These are phyloP conservation scores for Candida peoriensis DNA, from an alignment of 805 yeast genomes.

Conservation along the genomic window DNA sequence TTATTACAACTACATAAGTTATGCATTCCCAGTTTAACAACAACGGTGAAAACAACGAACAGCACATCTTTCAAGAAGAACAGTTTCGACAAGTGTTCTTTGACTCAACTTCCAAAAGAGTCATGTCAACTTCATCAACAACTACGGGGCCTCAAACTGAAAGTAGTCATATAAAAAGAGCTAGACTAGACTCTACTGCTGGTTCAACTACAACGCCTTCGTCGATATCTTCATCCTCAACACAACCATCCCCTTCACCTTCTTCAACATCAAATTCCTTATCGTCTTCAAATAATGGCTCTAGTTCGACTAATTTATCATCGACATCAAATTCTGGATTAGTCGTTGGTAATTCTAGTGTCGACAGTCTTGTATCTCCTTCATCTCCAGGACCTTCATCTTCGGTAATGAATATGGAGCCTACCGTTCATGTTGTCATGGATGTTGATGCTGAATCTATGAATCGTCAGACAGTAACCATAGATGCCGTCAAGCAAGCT, in stretches of 20 bases:
- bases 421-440: conserved; percentile 7
- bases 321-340: no score
- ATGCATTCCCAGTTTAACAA: conserved; percentile 37
- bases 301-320: not conserved
- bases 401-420: no score
- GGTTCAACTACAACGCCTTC: conserved; percentile 10
- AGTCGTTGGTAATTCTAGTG: no score
- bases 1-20: not conserved
- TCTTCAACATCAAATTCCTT: conserved; percentile 6
- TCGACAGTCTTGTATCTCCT: no score
- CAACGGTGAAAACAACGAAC: conserved; percentile 29
- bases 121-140: conserved; percentile 13
- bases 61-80: conserved; percentile 29
- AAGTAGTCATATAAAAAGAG: conserved; percentile 27
- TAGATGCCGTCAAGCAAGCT: conserved; percentile 10
- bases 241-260: conserved; percentile 4
- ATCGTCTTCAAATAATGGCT: conserved; percentile 1
- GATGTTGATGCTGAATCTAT: conserved; percentile 11
- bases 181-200: conserved; percentile 23
- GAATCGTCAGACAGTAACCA: conserved; percentile 6
- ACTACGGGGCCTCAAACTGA: conserved; percentile 11
- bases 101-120: conserved; percentile 21
- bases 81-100: conserved; percentile 26
- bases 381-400: no score
- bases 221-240: conserved; percentile 2